phyloP scores from a whole-genome alignment of 345 rosid genomes.

The Cochlearia excelsa region DNA sequence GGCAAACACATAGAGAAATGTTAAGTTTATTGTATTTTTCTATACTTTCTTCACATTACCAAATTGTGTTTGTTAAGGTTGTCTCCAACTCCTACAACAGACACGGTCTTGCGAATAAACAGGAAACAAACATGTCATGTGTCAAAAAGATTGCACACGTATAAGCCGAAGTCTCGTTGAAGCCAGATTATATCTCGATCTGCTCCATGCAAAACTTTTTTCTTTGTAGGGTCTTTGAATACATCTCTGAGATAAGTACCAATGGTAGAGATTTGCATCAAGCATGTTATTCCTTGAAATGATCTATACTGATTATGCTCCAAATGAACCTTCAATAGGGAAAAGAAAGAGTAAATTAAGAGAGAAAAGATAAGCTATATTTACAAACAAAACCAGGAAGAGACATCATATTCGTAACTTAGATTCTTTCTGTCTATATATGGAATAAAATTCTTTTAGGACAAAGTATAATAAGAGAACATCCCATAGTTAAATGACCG shows the following conservation, averaged over 20 bases:
- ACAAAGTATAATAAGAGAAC: too few species aligned
- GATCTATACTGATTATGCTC: slow-evolving; percentile 97
- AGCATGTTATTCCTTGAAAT: slow-evolving; percentile 92
- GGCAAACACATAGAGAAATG: not conserved
- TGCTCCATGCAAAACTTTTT: slow-evolving; percentile 99
- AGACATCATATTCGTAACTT: too few species aligned
- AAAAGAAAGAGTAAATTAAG: too few species aligned
- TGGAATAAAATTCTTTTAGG: too few species aligned
- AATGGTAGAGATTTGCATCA: slow-evolving; percentile 95
- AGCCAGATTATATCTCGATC: slow-evolving; percentile 93
- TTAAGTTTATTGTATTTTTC: not conserved
- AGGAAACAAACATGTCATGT: slow-evolving; percentile 78
- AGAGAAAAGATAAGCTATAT: too few species aligned
- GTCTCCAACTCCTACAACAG: slow-evolving; percentile 4
- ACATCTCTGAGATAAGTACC: slow-evolving; percentile 85
- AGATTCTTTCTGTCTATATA: too few species aligned
- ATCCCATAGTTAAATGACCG: too few species aligned
- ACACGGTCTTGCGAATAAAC: not conserved
- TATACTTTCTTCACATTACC: slow-evolving; percentile 4
- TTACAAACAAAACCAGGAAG: too few species aligned
- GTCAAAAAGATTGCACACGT: slow-evolving; percentile 92
- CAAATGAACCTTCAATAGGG: slow-evolving; percentile 69
- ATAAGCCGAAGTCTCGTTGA: slow-evolving; percentile 96
- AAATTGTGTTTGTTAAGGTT: not conserved
- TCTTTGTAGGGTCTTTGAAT: slow-evolving; percentile 87